Conservation (phyloP, 345 rosid species). For the Atalantia buxifolia region DNA sequence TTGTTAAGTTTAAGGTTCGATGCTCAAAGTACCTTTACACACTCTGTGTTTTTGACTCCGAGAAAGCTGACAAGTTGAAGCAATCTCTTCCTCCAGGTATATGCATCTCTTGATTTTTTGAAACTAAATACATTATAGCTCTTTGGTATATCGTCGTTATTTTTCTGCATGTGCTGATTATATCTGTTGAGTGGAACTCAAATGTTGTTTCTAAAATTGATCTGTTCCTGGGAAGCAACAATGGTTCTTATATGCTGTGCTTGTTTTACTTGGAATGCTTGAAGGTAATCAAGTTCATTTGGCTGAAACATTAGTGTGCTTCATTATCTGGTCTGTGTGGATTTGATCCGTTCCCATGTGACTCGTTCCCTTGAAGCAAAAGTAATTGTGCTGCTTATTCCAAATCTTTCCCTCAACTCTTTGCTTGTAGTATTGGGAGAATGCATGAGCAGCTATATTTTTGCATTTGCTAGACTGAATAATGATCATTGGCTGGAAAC, state of each 20-base stretch:
- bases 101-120: background rate
- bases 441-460: background rate
- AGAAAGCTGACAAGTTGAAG: slow-evolving; percentile 69
- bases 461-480: background rate
- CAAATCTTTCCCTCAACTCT: background rate
- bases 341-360: slow-evolving; percentile 17
- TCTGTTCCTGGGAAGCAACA: background rate
- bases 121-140: too few relatives aligned
- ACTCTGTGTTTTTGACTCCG: slow-evolving; percentile 54
- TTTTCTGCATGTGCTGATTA: background rate
- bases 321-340: slow-evolving; percentile 30
- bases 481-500: background rate
- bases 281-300: too few relatives aligned
- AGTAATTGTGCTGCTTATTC: slow-evolving; percentile 13
- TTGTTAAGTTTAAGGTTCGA: slow-evolving; percentile 64
- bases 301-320: background rate
- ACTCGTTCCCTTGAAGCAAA: slow-evolving; percentile 40
- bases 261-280: background rate
- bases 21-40: slow-evolving; percentile 68
- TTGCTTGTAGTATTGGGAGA: background rate
- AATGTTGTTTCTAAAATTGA: background rate
- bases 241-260: background rate
- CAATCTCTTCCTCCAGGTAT: slow-evolving; percentile 73
- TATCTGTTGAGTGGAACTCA: background rate
- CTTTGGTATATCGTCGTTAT: background rate